phyloP scores from a whole-genome alignment of 345 rosid genomes.

The Ceriops tagal region DNA sequence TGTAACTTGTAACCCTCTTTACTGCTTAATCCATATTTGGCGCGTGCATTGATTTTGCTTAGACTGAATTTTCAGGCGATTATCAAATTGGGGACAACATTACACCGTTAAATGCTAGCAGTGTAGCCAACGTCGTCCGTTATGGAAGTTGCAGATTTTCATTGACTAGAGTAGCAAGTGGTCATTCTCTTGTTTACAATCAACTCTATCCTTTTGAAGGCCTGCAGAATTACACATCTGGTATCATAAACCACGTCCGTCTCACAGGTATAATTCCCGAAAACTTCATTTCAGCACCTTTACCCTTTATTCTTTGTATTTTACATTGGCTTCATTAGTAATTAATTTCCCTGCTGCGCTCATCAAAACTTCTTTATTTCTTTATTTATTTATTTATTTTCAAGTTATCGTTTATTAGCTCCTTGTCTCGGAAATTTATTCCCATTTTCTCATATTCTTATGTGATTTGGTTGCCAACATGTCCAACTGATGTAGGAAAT shows the following conservation, averaged over 20 bases:
- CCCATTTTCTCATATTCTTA: too few relatives aligned
- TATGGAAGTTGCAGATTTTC: conserved; percentile 12
- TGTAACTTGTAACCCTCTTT: not conserved
- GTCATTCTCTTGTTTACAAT: conserved; percentile 23
- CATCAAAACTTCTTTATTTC: not conserved
- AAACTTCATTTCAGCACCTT: not conserved
- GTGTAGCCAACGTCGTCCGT: conserved; percentile 19
- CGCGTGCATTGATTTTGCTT: not conserved
- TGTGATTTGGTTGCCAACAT: too few relatives aligned
- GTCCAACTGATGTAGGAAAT: too few relatives aligned
- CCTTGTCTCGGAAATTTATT: too few relatives aligned
- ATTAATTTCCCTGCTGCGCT: not conserved
- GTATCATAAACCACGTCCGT: conserved; percentile 29
- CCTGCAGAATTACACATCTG: conserved; percentile 27
- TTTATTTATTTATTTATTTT: too few relatives aligned
- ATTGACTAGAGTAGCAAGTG: conserved; percentile 7
- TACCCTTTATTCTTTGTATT: not conserved
- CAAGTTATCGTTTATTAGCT: too few relatives aligned
- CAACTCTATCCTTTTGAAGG: conserved; percentile 26
- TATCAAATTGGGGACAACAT: conserved; percentile 23
- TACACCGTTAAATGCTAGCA: conserved; percentile 15
- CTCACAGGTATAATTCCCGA: conserved; percentile 13
- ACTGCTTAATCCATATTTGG: not conserved
- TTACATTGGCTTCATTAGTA: not conserved
- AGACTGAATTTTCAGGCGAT: conserved; percentile 22